Evolutionary conservation across 805 yeast species (phyloP).

Genomic region (Candida sphagnicola): DNA sequence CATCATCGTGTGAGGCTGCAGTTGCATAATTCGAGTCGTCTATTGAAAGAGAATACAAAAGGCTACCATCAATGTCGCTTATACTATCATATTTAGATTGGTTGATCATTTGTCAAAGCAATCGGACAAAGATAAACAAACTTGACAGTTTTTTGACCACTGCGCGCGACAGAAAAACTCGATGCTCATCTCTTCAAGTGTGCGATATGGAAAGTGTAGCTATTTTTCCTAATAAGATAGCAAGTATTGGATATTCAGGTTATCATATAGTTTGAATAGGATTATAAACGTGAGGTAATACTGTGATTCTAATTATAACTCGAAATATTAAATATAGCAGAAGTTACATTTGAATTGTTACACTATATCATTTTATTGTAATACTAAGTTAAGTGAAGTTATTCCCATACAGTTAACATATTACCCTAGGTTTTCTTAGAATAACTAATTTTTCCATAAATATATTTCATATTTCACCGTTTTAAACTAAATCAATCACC

Average conservation of each 20-base stretch:
- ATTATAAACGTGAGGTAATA: no score
- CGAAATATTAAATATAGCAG: neutral
- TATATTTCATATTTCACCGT: neutral
- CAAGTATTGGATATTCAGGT: no score
- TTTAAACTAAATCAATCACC: neutral
- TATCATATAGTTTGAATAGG: no score
- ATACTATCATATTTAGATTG: neutral
- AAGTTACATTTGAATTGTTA: no score
- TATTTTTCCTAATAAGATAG: no score
- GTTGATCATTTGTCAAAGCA: neutral
- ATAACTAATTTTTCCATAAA: no score
- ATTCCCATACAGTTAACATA: no score
- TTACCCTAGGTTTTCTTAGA: no score
- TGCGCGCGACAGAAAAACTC: neutral
- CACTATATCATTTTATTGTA: no score
- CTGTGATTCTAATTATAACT: neutral
- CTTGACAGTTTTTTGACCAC: neutral
- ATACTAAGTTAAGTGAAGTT: no score
- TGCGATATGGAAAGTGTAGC: no score
- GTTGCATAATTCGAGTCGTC: slow-evolving; percentile 11
- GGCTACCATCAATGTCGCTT: slow-evolving; percentile 18
- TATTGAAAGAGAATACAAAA: slow-evolving; percentile 21
- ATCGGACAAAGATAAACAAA: neutral
- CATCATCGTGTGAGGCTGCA: slow-evolving; percentile 11
- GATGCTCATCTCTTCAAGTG: neutral